These are phyloP conservation scores for Protomyces arabidopsidicola DNA, from an alignment of 1,139 yeast species.

Conservation along the genomic window DNA sequence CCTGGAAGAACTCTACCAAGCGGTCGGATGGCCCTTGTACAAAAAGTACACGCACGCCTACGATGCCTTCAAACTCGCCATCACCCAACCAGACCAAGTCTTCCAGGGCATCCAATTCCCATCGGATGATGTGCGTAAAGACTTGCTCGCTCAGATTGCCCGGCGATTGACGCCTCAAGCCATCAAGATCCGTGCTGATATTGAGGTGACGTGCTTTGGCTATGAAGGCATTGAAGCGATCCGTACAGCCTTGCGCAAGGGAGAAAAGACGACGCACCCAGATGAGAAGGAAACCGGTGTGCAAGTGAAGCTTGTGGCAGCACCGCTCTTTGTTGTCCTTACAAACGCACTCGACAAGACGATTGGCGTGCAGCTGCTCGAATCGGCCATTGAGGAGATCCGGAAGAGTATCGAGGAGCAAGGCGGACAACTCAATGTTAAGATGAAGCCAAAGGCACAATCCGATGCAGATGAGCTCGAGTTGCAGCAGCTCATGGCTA, in stretches of 20 bases:
- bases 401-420: constrained; percentile 60
- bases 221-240: constrained; percentile 98
- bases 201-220: constrained; percentile 93
- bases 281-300: constrained; percentile 56
- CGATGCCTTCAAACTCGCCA: constrained; percentile 94
- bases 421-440: constrained; percentile 86
- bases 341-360: constrained; percentile 89
- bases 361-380: constrained; percentile 74
- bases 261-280: constrained; percentile 38
- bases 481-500: constrained; percentile 84
- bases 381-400: constrained; percentile 72
- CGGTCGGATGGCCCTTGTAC: constrained; percentile 96
- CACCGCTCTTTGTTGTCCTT: constrained; percentile 91
- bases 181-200: constrained; percentile 93
- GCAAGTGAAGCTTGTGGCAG: constrained; percentile 93
- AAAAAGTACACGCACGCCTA: constrained; percentile 94
- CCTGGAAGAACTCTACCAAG: constrained; percentile 76
- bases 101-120: constrained; percentile 79
- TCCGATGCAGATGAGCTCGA: constrained; percentile 98
- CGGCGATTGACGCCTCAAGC: constrained; percentile 97
- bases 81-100: constrained; percentile 65
- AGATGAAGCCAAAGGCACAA: constrained; percentile 98
- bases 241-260: constrained; percentile 78
- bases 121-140: constrained; percentile 42
- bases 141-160: constrained; percentile 48